Base-by-base conservation (phyloP, 768 basidiomycete genomes). In the Leucosporidium yakuticum region DNA sequence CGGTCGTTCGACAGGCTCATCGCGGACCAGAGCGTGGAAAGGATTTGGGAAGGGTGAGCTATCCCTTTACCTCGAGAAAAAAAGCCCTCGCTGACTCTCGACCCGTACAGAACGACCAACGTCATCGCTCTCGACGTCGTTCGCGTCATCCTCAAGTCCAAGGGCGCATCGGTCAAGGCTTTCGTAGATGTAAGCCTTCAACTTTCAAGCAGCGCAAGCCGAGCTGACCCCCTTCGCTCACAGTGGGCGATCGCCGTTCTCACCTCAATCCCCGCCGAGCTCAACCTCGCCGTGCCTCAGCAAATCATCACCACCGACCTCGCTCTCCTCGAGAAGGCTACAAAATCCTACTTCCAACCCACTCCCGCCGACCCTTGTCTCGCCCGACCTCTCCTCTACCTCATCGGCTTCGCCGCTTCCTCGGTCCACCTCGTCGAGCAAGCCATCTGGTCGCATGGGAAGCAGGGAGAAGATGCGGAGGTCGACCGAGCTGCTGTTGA, bases 1-100 rank as follows among this genome's bases (percentile, higher is more conserved):
- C 36, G 27, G 27, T 4, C 25, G 27, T 14, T 62, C 34, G 32
- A 3, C 63, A 83, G 84, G 48, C 73, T 84, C 20, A 87, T 91
- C 34, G 80, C 86, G 6, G 89, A 90, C 79, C 81, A 81, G 4
- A 75, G 87, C 12, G 89, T 90, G 19, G 89, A 90, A 79, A 87
- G 86, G 73, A 89, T 91, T 51, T 90, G 89, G 88, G 89, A 90
- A 78, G 88, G 70, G 69, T 65, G 51, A 29, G 68, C 12, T 88
- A 0, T 88, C 88, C 0, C 47, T 58, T 7, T 61, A 63, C 31
- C 51, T 67, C 19, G n/a, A n/a, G n/a, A n/a, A 8, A 17, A 5
- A 20, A 5, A 21, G 4, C 23, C 19, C 32, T 56, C 21, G 15
- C 44, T 23, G 25, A 21, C 39, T 25, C 20, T 29, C 17, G 27